Base-by-base conservation (phyloP, 2,329 filamentous ascomycete species). In the Pezicula carpinea region DNA sequence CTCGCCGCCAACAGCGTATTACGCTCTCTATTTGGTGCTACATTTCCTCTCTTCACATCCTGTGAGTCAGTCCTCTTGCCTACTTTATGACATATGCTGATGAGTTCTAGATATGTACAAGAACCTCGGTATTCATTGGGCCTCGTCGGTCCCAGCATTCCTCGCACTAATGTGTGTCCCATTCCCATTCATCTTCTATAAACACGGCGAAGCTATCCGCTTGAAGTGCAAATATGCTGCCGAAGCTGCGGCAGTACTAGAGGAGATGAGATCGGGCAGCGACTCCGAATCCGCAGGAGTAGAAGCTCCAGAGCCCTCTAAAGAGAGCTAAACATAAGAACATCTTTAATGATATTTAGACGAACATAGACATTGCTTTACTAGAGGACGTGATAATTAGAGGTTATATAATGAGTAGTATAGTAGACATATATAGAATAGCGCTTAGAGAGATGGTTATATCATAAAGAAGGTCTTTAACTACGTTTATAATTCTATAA, bases 141-240 rank as follows among this genome's bases (percentile, higher is more conserved):
- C 85, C 1, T 81, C 76, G 29, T 81, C 79, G 0, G 70, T 92
- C 13, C 87, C 86, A 0, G 88, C 82, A 0, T 91, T 92, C 68
- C 70, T 92, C 3, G 79, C 85, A 0, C 64, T 90, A 3, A 76
- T 74, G 10, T 90, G 86, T 64, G 70, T 89, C 15, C 85, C 87
- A 0, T 84, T 87, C 59, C 87, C 87, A 0, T 85, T 87, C 64
- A 64, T 92, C 14, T 88, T 92, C 66, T 87, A 87, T 69, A 82
- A 77, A 56, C 89, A 88, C 62, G 87, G 87, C 33, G 69, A 65
- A 6, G 18, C 53, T 22, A 85, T 91, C 56, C 75, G 86, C 18
- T 69, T 74, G 62, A 78, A 73, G 59, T 89, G 85, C 74, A 83
- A 84, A 68, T 90, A 77, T 59, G 80, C 85, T 5, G 75, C 79